Evolutionary conservation across 352 stramenopile genomes (phyloP).

Genomic region (Phytophthora nicotianae): DNA sequence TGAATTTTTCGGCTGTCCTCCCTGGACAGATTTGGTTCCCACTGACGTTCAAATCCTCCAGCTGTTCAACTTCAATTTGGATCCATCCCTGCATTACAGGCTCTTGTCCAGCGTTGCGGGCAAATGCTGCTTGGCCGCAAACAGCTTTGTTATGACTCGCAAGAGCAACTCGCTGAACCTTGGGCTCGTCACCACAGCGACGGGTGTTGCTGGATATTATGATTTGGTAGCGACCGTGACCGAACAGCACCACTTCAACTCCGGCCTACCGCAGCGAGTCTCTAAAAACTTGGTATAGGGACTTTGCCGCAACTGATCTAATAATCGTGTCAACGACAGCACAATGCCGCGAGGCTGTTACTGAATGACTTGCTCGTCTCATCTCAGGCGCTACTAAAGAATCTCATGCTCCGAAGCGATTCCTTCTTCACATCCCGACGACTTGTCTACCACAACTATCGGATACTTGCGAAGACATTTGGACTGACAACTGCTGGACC

Average conservation of each 20-base stretch:
- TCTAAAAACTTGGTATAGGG: conserved; percentile 21
- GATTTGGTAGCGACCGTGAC: not conserved
- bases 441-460: too few species aligned
- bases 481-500: too few species aligned
- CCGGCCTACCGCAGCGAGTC: not conserved
- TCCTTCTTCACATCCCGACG: too few species aligned
- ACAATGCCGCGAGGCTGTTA: conserved; percentile 17
- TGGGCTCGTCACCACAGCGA: conserved; percentile 5
- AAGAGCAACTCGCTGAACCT: conserved; percentile 8
- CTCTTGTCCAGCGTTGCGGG: conserved; percentile 1
- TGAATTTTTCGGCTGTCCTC: conserved; percentile 31
- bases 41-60: conserved; percentile 21
- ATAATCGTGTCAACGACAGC: not conserved
- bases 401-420: too few species aligned
- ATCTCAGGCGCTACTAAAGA: not conserved
- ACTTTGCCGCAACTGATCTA: conserved; percentile 3
- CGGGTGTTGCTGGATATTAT: conserved; percentile 6
- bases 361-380: too few species aligned
- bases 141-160: conserved; percentile 1
- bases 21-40: conserved; percentile 20
- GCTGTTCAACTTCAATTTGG: conserved; percentile 31
- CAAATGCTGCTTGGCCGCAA: conserved; percentile 4
- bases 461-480: too few species aligned
- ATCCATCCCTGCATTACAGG: not conserved
- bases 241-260: conserved; percentile 7